phyloP scores from a whole-genome alignment of 83 land plant genomes.

The Larix sibirica region DNA sequence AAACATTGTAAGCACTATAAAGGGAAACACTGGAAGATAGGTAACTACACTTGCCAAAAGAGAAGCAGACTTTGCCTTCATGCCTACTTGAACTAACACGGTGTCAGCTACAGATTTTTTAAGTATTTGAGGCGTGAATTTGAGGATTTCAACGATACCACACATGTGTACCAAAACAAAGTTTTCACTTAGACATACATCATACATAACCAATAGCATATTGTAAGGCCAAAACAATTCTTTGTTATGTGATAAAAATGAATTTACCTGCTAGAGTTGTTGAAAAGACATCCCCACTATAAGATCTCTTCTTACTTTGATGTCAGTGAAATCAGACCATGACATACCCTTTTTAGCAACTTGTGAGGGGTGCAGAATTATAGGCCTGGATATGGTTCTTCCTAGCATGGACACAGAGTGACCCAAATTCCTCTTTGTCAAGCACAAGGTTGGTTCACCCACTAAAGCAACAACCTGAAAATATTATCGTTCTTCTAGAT shows the following conservation, averaged over 20 bases:
- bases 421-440: conserved; percentile 15
- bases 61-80: conserved; percentile 37
- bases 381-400: conserved; percentile 42
- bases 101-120: conserved; percentile 38
- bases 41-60: conserved; percentile 46
- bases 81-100: conserved; percentile 22
- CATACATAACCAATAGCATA: neutral
- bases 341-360: conserved; percentile 34
- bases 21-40: conserved; percentile 41
- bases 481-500: conserved; percentile 17
- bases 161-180: conserved; percentile 32
- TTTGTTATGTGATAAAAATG: neutral
- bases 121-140: conserved; percentile 47
- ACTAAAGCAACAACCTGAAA: conserved; percentile 53
- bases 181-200: neutral
- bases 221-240: too few relatives aligned
- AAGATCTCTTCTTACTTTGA: conserved; percentile 46
- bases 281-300: conserved; percentile 48
- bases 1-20: conserved; percentile 50
- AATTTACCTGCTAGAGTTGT: conserved; percentile 41
- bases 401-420: neutral
- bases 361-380: conserved; percentile 48
- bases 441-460: conserved; percentile 33
- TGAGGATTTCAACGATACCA: conserved; percentile 49
- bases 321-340: conserved; percentile 39